These are phyloP conservation scores for Trichoderma koningiopsis DNA, from an alignment of 2,329 filamentous ascomycete species.

Conservation along the genomic window DNA sequence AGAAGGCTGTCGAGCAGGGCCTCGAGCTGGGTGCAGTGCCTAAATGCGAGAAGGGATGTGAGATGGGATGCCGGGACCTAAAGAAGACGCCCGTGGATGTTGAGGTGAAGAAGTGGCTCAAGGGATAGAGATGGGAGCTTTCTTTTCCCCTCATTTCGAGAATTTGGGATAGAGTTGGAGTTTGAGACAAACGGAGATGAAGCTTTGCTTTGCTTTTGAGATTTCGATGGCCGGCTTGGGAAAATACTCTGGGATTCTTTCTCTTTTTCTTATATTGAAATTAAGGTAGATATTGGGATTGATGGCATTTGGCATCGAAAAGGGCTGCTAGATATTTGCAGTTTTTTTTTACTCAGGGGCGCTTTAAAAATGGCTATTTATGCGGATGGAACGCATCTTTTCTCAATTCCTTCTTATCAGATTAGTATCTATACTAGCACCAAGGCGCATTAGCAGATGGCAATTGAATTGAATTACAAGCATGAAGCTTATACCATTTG, in stretches of 20 bases:
- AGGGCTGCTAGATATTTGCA: background rate
- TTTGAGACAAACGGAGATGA: background rate
- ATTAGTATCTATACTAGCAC: background rate
- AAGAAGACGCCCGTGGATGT: conserved; percentile 8
- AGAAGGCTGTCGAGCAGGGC: conserved; percentile 20
- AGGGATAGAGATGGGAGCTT: background rate
- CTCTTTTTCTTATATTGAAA: background rate
- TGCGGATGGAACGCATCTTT: background rate
- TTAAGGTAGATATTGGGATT: background rate
- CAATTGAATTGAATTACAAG: background rate
- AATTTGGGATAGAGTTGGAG: background rate
- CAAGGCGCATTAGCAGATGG: background rate
- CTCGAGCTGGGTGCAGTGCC: conserved; percentile 17
- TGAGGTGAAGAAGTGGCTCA: conserved; percentile 10
- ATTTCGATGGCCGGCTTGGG: background rate
- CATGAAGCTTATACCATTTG: background rate
- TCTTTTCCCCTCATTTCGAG: background rate
- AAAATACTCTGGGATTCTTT: too few relatives aligned
- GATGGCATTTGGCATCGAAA: background rate
- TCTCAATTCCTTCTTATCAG: background rate
- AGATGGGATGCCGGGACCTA: conserved; percentile 26
- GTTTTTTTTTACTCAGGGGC: background rate
- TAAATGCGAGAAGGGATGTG: conserved; percentile 23
- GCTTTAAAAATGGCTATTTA: background rate
- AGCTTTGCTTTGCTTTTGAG: background rate